Base-by-base conservation (phyloP, 139 green algal species). In the Chlorella vulgaris region DNA sequence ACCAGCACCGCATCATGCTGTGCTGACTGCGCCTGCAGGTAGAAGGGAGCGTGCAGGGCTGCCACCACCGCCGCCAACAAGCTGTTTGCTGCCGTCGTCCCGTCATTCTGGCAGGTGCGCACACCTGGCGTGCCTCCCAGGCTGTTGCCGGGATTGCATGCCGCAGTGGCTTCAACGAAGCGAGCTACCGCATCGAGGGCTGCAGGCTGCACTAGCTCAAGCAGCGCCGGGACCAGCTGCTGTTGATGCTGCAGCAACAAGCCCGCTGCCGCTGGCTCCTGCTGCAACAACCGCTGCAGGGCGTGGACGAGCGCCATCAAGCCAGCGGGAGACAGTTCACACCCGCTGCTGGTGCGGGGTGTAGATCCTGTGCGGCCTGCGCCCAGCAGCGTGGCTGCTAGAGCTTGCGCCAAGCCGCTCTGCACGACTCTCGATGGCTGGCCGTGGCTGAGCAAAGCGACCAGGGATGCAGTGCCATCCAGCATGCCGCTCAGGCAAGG, bases 261-360 rank as follows among this genome's bases (percentile, higher is more conserved):
- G 39, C 82, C 40, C 3, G 84, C n/a, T 15, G 71, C 76, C n/a
- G 80, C 50, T 0, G 78, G 81, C 3, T 94, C 89, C 15, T 77
- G 73, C 31, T 78, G 58, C 28, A 83, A 69, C 42, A 88, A 63
- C 13, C 66, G 60, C 60, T 84, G 76, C 65, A 89, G 55, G 7
- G 71, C 84, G 33, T 88, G 69, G 76, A 94, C 76, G 60, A 93
- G 74, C 19, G 83, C 40, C 43, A 87, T 38, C 55, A 93, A 19
- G 3, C 92, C 92, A 8, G 68, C 69, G 2, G 92, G 93, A 0
- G 87, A 93, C 77, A 96, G 76, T 76, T 95, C 92, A 40, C 83
- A 53, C 73, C 70, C 55, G 70, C 47, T n/a, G n/a, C n/a, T n/a
- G n/a, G n/a, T n/a, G n/a, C n/a, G n/a, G n/a, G 47, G 15, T 10